Evolutionary conservation across 768 basidiomycete species (phyloP), one percentile per base, ranked within the genome.

Genomic region (Stropharia rugosoannulata): DNA sequence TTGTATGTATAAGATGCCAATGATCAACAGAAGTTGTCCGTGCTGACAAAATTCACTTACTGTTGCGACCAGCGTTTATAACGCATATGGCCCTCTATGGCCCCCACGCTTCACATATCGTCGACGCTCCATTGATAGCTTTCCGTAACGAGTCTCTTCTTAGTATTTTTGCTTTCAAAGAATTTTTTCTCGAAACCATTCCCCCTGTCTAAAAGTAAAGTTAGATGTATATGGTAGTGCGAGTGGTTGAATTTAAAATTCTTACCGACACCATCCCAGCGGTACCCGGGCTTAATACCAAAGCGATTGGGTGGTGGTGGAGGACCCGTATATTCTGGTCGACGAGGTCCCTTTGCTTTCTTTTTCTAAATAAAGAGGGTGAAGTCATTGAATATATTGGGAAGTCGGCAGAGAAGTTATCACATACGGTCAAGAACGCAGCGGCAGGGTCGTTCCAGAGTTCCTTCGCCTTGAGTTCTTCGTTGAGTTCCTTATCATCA

Each of bases 361-460:
- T 87, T 86, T 81, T 90, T 90, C 90, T 94, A 64, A 52, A 60
- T 39, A 36, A 46, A 47, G 18, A 51, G 43, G 37, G 3, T 25
- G 42, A 39, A 39, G 41, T 40, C 15, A 47, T 44, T 37, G 32
- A 25, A 13, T 36, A 0, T 58, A 39, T 51, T 6, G 40, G 38
- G 37, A 36, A 38, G 9, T 51, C 13, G 13, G 47, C 5, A 40
- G 11, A 22, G 37, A 37, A 29, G 5, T 2, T 18, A 37, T 11
- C 65, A 58, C 86, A 62, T 52, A 96, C 95, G 58, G 90, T 90
- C 59, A 98, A 70, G 76, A 98, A 99, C 18, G 86, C 87, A 7
- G 94, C 92, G 4, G 95, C 96, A n/a, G 97, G 97, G 71, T 98
- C 97, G 66, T 98, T 96, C 95, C 95, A 98, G 13, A 93, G 69